Evolutionary conservation across 768 basidiomycete species (phyloP).

Genomic region (Xerocomellus amylosporus): DNA sequence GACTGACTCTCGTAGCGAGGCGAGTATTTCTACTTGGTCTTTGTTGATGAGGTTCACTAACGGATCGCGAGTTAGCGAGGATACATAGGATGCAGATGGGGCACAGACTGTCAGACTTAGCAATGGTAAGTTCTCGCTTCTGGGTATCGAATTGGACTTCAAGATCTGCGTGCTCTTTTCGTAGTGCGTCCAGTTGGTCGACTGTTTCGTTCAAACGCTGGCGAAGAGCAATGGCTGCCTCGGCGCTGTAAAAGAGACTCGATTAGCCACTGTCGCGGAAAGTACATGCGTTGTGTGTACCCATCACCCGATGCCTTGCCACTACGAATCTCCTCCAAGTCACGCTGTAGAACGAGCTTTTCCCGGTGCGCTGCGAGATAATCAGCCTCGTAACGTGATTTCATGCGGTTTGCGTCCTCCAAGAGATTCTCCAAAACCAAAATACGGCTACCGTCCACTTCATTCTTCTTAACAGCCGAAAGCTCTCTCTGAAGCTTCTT

Average conservation of each 20-base stretch:
- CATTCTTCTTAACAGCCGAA: conserved; percentile 67
- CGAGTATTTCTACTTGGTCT: conserved; percentile 89
- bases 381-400: conserved; percentile 83
- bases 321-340: conserved; percentile 84
- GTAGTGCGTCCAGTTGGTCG: conserved; percentile 70
- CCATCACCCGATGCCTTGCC: conserved; percentile 84
- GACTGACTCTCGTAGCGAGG: conserved; percentile 81
- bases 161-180: conserved; percentile 65
- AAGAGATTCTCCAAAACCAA: conserved; percentile 88
- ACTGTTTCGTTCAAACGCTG: conserved; percentile 85
- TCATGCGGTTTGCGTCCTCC: conserved; percentile 89
- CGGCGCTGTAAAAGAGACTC: conserved; percentile 48
- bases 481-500: conserved; percentile 80
- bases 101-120: conserved; percentile 78
- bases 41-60: conserved; percentile 89
- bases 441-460: conserved; percentile 71
- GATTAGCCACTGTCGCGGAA: conserved; percentile 1
- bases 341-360: conserved; percentile 72
- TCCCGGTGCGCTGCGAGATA: conserved; percentile 83
- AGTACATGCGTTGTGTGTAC: conserved; percentile 39
- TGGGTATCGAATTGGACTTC: conserved; percentile 65
- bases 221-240: conserved; percentile 85
- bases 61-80: conserved; percentile 5
- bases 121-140: conserved; percentile 70
- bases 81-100: background rate